Base-by-base conservation (phyloP, 176 grass and related monocot genomes). In the Carex cristatella region DNA sequence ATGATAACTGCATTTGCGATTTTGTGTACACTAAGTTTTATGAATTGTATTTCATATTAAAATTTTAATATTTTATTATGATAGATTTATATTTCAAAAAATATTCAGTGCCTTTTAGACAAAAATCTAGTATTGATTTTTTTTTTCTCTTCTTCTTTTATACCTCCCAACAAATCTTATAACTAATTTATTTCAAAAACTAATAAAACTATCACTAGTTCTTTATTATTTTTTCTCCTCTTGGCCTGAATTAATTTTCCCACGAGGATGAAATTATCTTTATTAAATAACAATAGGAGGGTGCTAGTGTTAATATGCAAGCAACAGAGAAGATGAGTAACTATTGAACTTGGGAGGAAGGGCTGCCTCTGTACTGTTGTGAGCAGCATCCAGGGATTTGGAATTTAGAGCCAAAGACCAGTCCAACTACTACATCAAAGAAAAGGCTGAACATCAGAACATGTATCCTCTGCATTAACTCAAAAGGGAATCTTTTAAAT, bases 361-460 rank as follows among this genome's bases (percentile, higher is more conserved):
- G 6, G 1, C 12, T 32, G 18, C 4, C 49, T 57, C 14, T 81
- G 81, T 66, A 81, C 81, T 75, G 75, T 14, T 58, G 10, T 81
- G 81, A 65, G 23, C 73, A 87, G 62, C 56, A 60, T 66, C 23
- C 27, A 76, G 33, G 53, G 65, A 78, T 42, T 61, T 87, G 65
- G 88, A 87, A 87, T 85, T 85, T 85, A 81, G 85, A 85, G 85
- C 85, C 81, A 2, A 82, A 83, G 89, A 91, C 87, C 66, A 46
- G 92, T 97, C 92, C 88, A 97, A 85, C 89, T 78, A 46, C 88
- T 67, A 51, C 84, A 83, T 66, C 77, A 82, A 86, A 58, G 57
- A 65, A 82, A 61, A 81, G 23, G 55, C 19, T 23, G 23, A 23
- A 23, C 23, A 23, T 23, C 23, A 23, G 23, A 23, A 23, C 23